A percentile compares a stretch with the other conserved stretches of the same genome.
phyloP scores from a whole-genome alignment of 1,284 basidiomycete genomes.

The Irpex sp. region DNA sequence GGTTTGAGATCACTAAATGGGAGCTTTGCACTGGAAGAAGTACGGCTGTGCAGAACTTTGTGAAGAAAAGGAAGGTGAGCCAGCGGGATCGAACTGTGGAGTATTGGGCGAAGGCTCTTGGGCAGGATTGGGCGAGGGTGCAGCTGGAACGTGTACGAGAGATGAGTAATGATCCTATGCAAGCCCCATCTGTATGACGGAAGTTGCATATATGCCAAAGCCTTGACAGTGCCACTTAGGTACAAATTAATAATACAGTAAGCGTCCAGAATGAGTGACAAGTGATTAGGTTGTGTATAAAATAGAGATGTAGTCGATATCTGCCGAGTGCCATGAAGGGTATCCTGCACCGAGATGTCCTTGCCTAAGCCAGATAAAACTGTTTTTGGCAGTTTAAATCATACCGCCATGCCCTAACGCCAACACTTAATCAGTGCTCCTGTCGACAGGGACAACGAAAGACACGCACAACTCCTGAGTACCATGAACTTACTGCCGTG shows the following conservation, averaged over 20 bases:
- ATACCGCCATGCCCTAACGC: neutral
- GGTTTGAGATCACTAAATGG: conserved; percentile 9
- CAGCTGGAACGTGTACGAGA: conserved; percentile 1
- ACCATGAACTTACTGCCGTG: no score
- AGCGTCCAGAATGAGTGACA: no score
- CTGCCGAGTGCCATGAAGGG: no score
- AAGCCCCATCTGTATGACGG: neutral
- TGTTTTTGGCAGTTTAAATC: neutral
- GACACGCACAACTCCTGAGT: neutral
- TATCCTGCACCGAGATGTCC: no score
- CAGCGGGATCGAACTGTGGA: neutral
- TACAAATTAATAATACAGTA: no score
- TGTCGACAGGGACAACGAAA: neutral
- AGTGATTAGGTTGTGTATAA: no score
- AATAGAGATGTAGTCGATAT: no score
- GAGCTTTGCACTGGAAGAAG: conserved; percentile 1
- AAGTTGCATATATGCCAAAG: no score
- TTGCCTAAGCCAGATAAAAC: no score
- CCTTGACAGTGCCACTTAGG: no score
- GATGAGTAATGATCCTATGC: neutral
- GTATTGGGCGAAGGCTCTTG: conserved; percentile 5
- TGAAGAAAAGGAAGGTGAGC: conserved; percentile 1
- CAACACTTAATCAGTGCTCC: neutral
- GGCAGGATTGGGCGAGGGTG: conserved; percentile 9
- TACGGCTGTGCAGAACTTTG: neutral